Conservation (phyloP, 495 filamentous ascomycete species). For the Trichoderma orchidacearum region DNA sequence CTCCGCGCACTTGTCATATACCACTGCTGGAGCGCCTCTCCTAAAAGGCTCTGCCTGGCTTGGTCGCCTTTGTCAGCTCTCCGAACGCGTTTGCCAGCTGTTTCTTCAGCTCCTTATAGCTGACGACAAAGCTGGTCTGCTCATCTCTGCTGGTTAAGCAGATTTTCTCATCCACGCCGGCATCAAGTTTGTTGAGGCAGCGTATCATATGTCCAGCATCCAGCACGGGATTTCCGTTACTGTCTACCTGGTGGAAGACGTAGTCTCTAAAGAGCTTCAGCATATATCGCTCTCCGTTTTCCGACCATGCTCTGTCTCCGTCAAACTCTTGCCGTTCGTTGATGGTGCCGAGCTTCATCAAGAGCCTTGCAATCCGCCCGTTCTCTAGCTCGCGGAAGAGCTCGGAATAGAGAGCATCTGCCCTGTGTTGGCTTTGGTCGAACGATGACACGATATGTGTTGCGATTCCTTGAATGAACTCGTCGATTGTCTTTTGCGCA, state of each 20-base stretch:
- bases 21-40: background rate
- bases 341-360: slow-evolving; percentile 73
- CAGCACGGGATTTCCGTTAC: slow-evolving; percentile 62
- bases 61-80: slow-evolving; percentile 39
- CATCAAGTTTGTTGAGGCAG: slow-evolving; percentile 85
- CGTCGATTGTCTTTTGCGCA: slow-evolving; percentile 55
- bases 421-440: slow-evolving; percentile 58
- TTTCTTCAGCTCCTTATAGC: slow-evolving; percentile 76
- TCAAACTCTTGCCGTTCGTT: slow-evolving; percentile 82
- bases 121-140: slow-evolving; percentile 71
- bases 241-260: slow-evolving; percentile 89
- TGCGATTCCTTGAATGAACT: slow-evolving; percentile 63
- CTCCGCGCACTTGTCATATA: background rate
- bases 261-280: slow-evolving; percentile 93
- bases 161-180: slow-evolving; percentile 75
- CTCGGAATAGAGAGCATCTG: slow-evolving; percentile 46
- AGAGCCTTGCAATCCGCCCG: slow-evolving; percentile 65
- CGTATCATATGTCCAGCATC: slow-evolving; percentile 74
- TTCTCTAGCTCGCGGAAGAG: slow-evolving; percentile 81
- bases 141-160: slow-evolving; percentile 78
- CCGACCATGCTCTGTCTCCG: slow-evolving; percentile 62
- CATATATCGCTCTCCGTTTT: slow-evolving; percentile 80
- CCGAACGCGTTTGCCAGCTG: slow-evolving; percentile 65
- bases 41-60: background rate
- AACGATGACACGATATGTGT: slow-evolving; percentile 54